Base-by-base conservation (phyloP, 2,329 filamentous ascomycete species). In the Scolecobasidium constrictum region DNA sequence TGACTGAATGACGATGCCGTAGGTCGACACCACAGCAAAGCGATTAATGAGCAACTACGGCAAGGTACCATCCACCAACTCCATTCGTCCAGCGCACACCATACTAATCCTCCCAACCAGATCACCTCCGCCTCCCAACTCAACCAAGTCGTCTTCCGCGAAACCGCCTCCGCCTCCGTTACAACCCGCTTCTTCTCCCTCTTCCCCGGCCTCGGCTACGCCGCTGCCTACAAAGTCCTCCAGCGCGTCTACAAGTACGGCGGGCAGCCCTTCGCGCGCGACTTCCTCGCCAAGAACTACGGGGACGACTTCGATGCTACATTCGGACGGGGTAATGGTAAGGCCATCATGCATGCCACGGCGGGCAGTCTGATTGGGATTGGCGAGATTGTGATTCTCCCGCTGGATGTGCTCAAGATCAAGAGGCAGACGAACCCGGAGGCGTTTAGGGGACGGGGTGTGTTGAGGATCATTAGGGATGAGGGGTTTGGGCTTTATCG, bases 401-500 rank as follows among this genome's bases (percentile, higher is more conserved):
- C 92, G 34, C 78, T 98, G 47, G 92, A 98, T 55, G 90, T 98
- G 31, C 77, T 98, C 49, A 98, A 98, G 77, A 98, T 98, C 71
- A 98, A 98, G 77, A 81, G 92, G 56, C 92, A 98, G 71, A 98
- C 92, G 52, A 98, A 98, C 73, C 92, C 92, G 33, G 92, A 96
- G 60, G 88, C 92, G 26, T 98, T 98, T 79, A 79, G 87, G 52
- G 90, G 90, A 53, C 84, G 92, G 56, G 92, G 92, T 48, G 73
- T 98, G 47, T 69, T 96, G 60, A 82, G 75, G 66, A 96, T 98
- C 51, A 75, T 98, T 48, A 75, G 77, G 46, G 92, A 98, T 59
- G 92, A 98, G 65, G 92, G 92, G 26, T 93, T 96, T 57, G 87
- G 87, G 39, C 69, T 98, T 40, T 98, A 98, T 71, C 79, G 92